These are phyloP conservation scores for Proliferodiscus dingleyae DNA, from an alignment of 2,329 filamentous ascomycete genomes.

Conservation along the genomic window DNA sequence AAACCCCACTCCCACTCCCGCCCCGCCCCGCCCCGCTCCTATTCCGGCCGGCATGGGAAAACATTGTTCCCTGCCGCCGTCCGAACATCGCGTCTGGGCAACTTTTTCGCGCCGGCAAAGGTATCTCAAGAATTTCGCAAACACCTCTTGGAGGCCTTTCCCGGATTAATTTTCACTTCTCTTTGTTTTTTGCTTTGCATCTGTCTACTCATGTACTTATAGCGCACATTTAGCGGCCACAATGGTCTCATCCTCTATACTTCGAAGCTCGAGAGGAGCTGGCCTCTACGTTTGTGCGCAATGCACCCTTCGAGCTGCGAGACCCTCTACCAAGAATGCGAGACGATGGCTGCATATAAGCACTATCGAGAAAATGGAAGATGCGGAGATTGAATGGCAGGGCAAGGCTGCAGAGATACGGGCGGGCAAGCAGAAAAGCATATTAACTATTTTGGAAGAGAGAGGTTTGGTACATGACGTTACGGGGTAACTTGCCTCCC, in stretches of 20 bases:
- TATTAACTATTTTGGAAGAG: constrained; percentile 63
- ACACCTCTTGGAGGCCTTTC: background rate
- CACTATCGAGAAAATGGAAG: constrained; percentile 33
- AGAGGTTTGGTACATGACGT: constrained; percentile 70
- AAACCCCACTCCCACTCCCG: too few relatives aligned
- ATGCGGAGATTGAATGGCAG: constrained; percentile 41
- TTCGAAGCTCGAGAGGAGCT: constrained; percentile 21
- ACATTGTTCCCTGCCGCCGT: background rate
- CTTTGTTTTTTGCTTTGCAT: background rate
- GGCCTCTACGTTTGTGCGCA: constrained; percentile 28
- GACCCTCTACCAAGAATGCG: constrained; percentile 8
- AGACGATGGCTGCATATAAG: constrained; percentile 28
- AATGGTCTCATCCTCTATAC: constrained; percentile 28
- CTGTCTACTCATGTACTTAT: constrained; percentile 1
- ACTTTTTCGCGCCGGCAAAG: background rate
- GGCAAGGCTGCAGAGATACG: constrained; percentile 43
- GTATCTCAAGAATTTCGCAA: constrained; percentile 5
- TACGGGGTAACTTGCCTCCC: constrained; percentile 54
- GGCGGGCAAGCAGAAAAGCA: constrained; percentile 45
- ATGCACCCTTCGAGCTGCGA: constrained; percentile 24
- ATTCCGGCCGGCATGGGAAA: background rate
- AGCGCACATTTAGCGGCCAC: constrained; percentile 6
- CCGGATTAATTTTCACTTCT: background rate
- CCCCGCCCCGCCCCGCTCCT: too few relatives aligned
- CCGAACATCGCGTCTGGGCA: background rate